These are phyloP conservation scores for Arabidopsis arenosa DNA, from an alignment of 345 rosid species.

Conservation along the genomic window DNA sequence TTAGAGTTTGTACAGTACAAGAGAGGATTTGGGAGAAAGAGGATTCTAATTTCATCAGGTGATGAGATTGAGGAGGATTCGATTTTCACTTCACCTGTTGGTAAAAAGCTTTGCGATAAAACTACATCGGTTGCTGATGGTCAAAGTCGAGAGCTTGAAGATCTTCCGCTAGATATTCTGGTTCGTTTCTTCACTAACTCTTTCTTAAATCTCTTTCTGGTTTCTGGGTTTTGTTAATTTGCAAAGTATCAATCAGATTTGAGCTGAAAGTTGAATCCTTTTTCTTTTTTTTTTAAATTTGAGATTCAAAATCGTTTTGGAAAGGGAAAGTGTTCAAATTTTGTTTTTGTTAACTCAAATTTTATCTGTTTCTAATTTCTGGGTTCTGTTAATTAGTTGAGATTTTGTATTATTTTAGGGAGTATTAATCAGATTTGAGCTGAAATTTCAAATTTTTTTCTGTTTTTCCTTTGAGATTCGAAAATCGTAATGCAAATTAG, in stretches of 20 bases:
- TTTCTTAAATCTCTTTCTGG: not conserved
- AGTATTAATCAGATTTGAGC: not conserved
- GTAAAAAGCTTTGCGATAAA: conserved; percentile 50
- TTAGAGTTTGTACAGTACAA: conserved; percentile 56
- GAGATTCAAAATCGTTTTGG: not conserved
- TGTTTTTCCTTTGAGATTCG: not conserved
- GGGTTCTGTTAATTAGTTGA: conserved; percentile 11
- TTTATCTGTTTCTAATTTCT: not conserved
- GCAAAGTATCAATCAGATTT: not conserved
- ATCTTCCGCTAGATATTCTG: conserved; percentile 74
- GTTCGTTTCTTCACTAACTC: conserved; percentile 46
- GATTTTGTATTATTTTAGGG: not conserved
- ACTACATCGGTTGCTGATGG: conserved; percentile 6
- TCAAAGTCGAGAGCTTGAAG: conserved; percentile 57
- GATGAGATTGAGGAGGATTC: conserved; percentile 38
- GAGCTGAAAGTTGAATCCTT: not conserved
- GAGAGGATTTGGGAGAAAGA: conserved; percentile 76
- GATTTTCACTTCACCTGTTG: conserved; percentile 9
- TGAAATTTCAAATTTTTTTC: not conserved
- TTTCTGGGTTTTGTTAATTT: not conserved
- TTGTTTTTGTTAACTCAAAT: not conserved
- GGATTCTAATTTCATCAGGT: conserved; percentile 56
- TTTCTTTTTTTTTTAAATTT: not conserved
- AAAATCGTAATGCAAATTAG: not conserved
- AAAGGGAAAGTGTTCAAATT: not conserved